phyloP scores from a whole-genome alignment of 345 rosid species.

The Hypericum androsaemum region DNA sequence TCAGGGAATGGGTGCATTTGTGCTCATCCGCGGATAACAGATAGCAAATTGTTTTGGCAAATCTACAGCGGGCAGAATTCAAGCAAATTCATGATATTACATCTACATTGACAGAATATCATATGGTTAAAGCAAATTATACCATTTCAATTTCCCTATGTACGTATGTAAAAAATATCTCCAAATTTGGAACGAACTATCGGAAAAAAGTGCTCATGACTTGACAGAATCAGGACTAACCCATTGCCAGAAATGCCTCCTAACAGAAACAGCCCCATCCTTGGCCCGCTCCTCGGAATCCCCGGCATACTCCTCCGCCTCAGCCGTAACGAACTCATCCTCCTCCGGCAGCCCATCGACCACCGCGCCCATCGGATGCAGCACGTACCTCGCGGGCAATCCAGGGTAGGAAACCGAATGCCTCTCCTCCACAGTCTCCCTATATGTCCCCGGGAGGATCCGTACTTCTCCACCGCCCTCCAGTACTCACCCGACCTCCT shows the following conservation, averaged over 20 bases:
- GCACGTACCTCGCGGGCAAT: slow-evolving; percentile 59
- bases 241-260: slow-evolving; percentile 86
- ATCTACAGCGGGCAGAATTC: too few relatives aligned
- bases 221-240: slow-evolving; percentile 45
- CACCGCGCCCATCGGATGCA: slow-evolving; percentile 57
- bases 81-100: too few relatives aligned
- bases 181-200: too few relatives aligned
- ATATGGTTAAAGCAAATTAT: too few relatives aligned
- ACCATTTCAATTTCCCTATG: too few relatives aligned
- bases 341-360: slow-evolving; percentile 89
- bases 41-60: too few relatives aligned
- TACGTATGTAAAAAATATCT: too few relatives aligned
- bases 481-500: slow-evolving; percentile 65
- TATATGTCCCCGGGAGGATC: slow-evolving; percentile 49
- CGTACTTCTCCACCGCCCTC: slow-evolving; percentile 13
- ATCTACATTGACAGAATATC: too few relatives aligned
- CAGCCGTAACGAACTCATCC: slow-evolving; percentile 62
- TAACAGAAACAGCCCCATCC: slow-evolving; percentile 55
- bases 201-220: slow-evolving; percentile 12
- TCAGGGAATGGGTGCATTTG: too few relatives aligned
- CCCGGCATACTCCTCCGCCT: slow-evolving; percentile 43
- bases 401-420: slow-evolving; percentile 76
- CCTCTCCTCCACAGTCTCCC: slow-evolving; percentile 56
- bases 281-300: slow-evolving; percentile 30
- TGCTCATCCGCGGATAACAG: too few relatives aligned